Base-by-base conservation (phyloP, 495 filamentous ascomycete genomes). In the Poronia punctata region DNA sequence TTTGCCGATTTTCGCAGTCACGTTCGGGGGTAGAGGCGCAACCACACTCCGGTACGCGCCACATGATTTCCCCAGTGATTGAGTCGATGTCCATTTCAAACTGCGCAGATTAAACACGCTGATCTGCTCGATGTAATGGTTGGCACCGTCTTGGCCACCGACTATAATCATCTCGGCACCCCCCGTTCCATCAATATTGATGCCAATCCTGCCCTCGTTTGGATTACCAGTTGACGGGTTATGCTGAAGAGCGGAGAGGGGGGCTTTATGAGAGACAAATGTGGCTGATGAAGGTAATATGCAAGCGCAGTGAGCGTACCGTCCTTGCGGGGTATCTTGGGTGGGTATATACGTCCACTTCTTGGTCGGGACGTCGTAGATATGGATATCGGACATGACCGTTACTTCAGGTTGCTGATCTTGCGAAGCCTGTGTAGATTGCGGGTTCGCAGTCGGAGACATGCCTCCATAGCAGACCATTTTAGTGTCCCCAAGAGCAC, bases 151-250 rank as follows among this genome's bases (percentile, higher is more conserved):
- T 56, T 98, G 92, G 4, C 92, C 92, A 33, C 92, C 92, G 11
- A 97, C 89, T 7, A 98, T 82, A 8, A 98, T 78, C 93, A 98
- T 93, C 63, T 98, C 89, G 2, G 93, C 88, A 10, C 93, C 92
- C 7, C 93, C 92, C 21, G 77, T 77, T 0, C 93, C 89, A 62
- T 97, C 88, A 28, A 96, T 76, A 45, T 78, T 81, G 24, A 94
- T 82, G 2, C 92, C 89, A 40, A 95, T 77, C 0, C 79, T 75
- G 15, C 88, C 88, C 56, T 89, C 84, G 56, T 95, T 87, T 4
- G 85, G 83, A 43, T 82, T 82, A 14, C 76, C 64, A 7, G 80
- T 80, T 1, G 86, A 79, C 1, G 84, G 87, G 47, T 95, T 95
- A 54, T 94, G 84, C 38, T 90, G 82, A 14, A 95, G 80, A 1